Evolutionary conservation across 1,284 basidiomycete genomes (phyloP).

Genomic region (Entoloma clypeatum): DNA sequence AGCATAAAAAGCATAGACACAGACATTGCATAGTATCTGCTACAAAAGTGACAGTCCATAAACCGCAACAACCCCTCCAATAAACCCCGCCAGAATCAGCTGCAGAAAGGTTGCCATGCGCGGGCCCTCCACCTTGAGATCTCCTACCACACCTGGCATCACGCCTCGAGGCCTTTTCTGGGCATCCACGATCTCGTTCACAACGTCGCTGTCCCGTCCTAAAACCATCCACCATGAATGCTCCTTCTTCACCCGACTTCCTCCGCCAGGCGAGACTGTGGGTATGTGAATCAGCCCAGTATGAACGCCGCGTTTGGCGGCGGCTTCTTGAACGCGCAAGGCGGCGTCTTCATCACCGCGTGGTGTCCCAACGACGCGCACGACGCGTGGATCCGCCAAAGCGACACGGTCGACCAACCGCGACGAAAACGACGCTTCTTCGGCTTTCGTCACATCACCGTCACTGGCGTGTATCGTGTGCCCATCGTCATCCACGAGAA

Average conservation of each 20-base stretch:
- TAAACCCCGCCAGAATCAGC: slow-evolving; percentile 15
- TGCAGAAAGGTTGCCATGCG: slow-evolving; percentile 18
- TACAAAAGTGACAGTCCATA: slow-evolving; percentile 16
- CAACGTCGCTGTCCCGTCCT: slow-evolving; percentile 10
- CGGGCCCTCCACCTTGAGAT: slow-evolving; percentile 13
- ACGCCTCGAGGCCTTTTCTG: slow-evolving; percentile 11
- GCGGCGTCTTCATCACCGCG: slow-evolving; percentile 10
- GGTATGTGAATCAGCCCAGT: slow-evolving; percentile 14
- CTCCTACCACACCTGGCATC: slow-evolving; percentile 17
- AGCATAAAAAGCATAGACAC: no score
- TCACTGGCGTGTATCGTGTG: slow-evolving; percentile 14
- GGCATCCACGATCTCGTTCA: slow-evolving; percentile 15
- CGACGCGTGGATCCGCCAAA: slow-evolving; percentile 1
- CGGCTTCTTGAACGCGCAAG: slow-evolving; percentile 10
- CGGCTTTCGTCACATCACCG: slow-evolving; percentile 9
- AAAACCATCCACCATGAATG: slow-evolving; percentile 20
- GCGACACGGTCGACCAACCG: slow-evolving; percentile 4
- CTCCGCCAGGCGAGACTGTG: background rate
- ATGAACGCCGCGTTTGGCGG: slow-evolving; percentile 15
- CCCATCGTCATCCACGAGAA: slow-evolving; percentile 19
- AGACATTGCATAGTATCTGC: no score
- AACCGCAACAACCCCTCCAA: slow-evolving; percentile 15
- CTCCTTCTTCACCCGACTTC: background rate
- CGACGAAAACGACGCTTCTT: slow-evolving; percentile 5
- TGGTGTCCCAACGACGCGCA: slow-evolving; percentile 7